Evolutionary conservation across 2,329 filamentous ascomycete species (phyloP), one percentile per base, ranked within the genome.

Genomic region (Botrytis medusae): DNA sequence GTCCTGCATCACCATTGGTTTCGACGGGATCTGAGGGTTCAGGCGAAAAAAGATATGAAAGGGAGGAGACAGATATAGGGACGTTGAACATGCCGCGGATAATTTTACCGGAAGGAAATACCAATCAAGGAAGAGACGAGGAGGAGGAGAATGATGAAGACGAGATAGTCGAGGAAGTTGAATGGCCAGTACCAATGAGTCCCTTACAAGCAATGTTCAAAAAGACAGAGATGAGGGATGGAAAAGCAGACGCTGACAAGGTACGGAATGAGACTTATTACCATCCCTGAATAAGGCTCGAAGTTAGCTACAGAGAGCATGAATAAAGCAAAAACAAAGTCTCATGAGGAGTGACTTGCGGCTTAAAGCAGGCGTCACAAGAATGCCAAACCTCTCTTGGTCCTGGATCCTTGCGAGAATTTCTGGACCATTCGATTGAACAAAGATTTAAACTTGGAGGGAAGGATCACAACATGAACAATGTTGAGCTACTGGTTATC

Each of bases 221-320:
- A 8, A 75, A 72, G 59, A 74, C 71, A 12, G 78, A 78, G 32
- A 72, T 77, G 51, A 74, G 77, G 46, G 65, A 69, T 40, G 65
- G 65, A 34, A 69, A 59, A 20, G 34, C 48, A 14, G 65, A 69
- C 57, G 72, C 60, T 46, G 76, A 77, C 12, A 67, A 75, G 25
- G 61, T 71, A 4, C 71, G 68, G 40, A 77, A 79, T 74, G 73
- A 79, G 10, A 79, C 78, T 4, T 79, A 75, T 71, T 79, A 79
- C 72, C 71, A 79, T 73, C 74, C 76, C 72, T 79, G 75, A 79
- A 32, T 9, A 32, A 16, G 5, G 29, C 42, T n/a, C 29, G 7
- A 44, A 44, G 25, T 29, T 12, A 42, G 40, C n/a, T 25, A 46
- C 2, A 3, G n/a, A 16, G 29, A 16, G 12, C 22, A 65, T 12